Evolutionary conservation across 352 stramenopile genomes (phyloP), one percentile per base, ranked within the genome.

Genomic region (Pythium dissimile): DNA sequence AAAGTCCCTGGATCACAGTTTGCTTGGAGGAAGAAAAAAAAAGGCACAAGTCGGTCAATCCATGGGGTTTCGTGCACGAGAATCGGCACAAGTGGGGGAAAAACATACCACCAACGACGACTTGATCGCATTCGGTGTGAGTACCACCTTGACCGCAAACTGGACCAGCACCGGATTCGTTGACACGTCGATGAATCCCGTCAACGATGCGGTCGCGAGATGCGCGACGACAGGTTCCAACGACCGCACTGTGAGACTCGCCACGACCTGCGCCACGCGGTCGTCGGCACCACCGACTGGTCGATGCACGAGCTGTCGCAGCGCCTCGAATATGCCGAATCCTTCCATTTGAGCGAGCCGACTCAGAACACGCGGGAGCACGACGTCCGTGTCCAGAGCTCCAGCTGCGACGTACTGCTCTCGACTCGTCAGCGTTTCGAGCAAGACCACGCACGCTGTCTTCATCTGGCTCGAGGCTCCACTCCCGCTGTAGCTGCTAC

Each of bases 401-500:
- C 47, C 30, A 0, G 64, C 67, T 10, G 39, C 53, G 12, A 50
- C 6, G 42, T 77, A 85, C 41, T 59, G 71, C 6, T 64, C 56
- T 0, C 20, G 24, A 47, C 52, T 74, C 8, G 71, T 73, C 9
- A 89, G 53, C 21, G 75, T 77, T 12, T 78, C 76, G 11, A 86
- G 2, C 2, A 89, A 52, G 28, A 86, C 31, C 20, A 86, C 37
- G 45, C 84, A 85, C 34, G 75, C 72, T 21, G 67, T 75, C 52
- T 66, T 59, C 1, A 69, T 52, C 23, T 66, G 73, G 18, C 70
- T 44, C 0, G 68, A 8, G 3, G 54, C n/a, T 45, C 6, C n/a
- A 43, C 12, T 18, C 35, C n/a, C 57, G n/a, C n/a, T n/a, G n/a
- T n/a, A n/a, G 53, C 4, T 60, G 24, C 15, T 12, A 5, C 27